phyloP scores from a whole-genome alignment of 1,284 basidiomycete species.

The Rhodofomes roseus region DNA sequence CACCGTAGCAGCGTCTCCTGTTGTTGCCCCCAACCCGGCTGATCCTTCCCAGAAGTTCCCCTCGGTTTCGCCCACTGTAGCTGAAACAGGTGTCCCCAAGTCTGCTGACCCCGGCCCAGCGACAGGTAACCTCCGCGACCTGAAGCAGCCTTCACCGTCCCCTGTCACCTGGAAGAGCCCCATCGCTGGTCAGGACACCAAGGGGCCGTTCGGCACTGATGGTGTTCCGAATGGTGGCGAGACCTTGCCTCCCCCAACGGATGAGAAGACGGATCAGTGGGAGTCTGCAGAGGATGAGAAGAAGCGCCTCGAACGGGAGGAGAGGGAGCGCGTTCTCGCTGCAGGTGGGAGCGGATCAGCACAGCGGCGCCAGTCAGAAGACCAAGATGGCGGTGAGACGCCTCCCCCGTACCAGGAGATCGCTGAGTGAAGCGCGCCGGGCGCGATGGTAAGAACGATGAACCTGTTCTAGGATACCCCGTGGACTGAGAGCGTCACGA shows the following conservation, averaged over 20 bases:
- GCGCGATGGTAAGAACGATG: background rate
- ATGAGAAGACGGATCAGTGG: conserved; percentile 19
- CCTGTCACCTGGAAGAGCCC: conserved; percentile 22
- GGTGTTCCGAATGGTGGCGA: conserved; percentile 10
- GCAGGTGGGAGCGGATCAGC: conserved; percentile 21
- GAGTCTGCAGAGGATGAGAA: conserved; percentile 68
- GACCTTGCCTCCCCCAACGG: conserved; percentile 5
- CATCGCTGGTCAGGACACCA: conserved; percentile 2
- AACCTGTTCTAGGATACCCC: background rate
- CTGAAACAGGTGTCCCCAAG: conserved; percentile 59
- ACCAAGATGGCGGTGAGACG: conserved; percentile 41
- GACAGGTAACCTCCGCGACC: conserved; percentile 56
- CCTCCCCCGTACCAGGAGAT: conserved; percentile 67
- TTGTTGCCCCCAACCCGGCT: conserved; percentile 26
- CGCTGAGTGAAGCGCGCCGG: conserved; percentile 23
- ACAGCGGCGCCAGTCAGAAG: conserved; percentile 12
- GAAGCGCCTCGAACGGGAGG: conserved; percentile 61
- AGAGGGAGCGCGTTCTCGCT: conserved; percentile 50
- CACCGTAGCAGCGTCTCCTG: conserved; percentile 24
- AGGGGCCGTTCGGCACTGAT: conserved; percentile 1
- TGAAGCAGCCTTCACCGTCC: conserved; percentile 35
- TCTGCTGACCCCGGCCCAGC: conserved; percentile 60
- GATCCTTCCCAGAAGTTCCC: conserved; percentile 29
- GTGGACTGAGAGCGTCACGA: background rate
- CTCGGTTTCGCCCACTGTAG: conserved; percentile 52